Base-by-base conservation (phyloP, 768 basidiomycete genomes). In the Phlebiopsis gigantea region DNA sequence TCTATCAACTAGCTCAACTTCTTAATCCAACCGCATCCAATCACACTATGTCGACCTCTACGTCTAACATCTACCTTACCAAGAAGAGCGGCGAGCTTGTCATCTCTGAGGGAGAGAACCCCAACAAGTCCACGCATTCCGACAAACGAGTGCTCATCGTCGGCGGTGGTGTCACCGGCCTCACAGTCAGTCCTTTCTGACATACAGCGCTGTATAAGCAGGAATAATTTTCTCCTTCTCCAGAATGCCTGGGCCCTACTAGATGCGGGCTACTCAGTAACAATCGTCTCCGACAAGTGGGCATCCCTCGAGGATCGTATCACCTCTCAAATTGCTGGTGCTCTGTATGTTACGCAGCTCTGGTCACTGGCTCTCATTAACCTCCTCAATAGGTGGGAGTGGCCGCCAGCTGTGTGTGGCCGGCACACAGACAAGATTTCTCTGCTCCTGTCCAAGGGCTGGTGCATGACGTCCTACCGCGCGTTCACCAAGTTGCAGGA, bases 341-440 rank as follows among this genome's bases (percentile, higher is more conserved):
- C 67, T 5, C 54, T 71, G 68, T 69, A 60, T 57, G 67, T 59
- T 31, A 17, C 12, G 17, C 26, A 29, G 26, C 47, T 46, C 28
- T 29, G 29, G 2, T 39, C 25, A 21, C 28, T 51, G n/a, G 49
- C 41, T 43, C 15, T 39, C 15, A 46, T 46, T 62, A 1, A 56
- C 56, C 43, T 57, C 39, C 34, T 45, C 30, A 50, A 46, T 50
- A 69, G 69, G 21, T 73, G 73, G 73, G 73, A 74, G 55, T 73
- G 66, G 59, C 72, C 72, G 1, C 72, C 73, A 17, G 73, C 73
- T 2, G 73, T 74, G 19, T 73, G 73, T 57, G 73, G 73, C 45
- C 63, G 69, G 39, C 72, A 74, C 61, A 71, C 71, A 4, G 71
- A 73, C 62, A 56, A 62, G n/a, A 66, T 68, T 49, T 74, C 72